Evolutionary conservation across 75 land plant species (phyloP), one percentile per base, ranked within the genome.

Genomic region (Pinus tabuliformis): DNA sequence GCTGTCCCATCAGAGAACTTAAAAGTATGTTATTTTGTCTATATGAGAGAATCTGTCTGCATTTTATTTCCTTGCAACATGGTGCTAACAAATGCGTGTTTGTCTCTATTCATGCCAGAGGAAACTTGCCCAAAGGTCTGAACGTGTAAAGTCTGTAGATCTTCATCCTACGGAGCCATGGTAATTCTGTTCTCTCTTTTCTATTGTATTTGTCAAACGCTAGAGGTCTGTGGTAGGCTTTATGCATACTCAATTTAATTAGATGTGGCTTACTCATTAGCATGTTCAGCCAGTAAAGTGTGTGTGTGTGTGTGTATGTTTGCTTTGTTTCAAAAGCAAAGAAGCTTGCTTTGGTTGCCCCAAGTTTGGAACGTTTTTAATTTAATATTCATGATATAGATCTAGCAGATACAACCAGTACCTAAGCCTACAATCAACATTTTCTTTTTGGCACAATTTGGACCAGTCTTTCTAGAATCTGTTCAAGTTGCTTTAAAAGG

Each of bases 131-230:
- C 93, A 91, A 74, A 83, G 93, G 60, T 91, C 93, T n/a, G 91
- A 91, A 59, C 78, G 93, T 64, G 93, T 91, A 68, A 91, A 91
- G 72, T 89, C 90, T 8, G 93, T 91, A 13, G 93, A 91, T 74
- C 91, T 91, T 58, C 93, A 91, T 82, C 93, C 91, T 24, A 86
- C 93, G 28, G 93, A 91, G 64, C 91, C 93, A 89, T 91, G 93
- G 93, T 91, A 86, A 78, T 30, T 39, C 7, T 9, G 54, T 49
- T 9, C 58, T 20, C 37, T 39, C 18, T 42, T 24, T 26, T 22
- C 18, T 13, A 54, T 52, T 12, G 21, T 20, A 12, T 24, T 76
- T 76, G 37, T 56, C 30, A 30, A 75, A 75, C 21, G 13, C 12
- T 37, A 58, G 42, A 28, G 22, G 59, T 39, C 36, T 14, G 3